These are phyloP conservation scores for Coniella lustricola DNA, from an alignment of 2,329 filamentous ascomycete genomes.

Conservation along the genomic window DNA sequence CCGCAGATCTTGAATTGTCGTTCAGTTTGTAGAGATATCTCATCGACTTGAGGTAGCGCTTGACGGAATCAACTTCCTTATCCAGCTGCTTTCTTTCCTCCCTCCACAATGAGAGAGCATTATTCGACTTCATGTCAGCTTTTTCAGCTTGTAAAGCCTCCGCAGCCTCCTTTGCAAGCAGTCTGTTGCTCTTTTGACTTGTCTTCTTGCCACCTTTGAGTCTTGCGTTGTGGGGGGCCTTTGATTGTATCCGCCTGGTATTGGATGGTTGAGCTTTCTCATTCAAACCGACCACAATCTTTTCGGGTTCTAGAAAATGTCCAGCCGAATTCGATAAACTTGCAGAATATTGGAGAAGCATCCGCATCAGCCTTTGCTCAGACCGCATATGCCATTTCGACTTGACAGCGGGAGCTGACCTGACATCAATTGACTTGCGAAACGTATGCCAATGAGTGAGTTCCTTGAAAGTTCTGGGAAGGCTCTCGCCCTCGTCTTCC, in stretches of 20 bases:
- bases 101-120: conserved; percentile 36
- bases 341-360: conserved; percentile 62
- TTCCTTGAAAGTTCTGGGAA: conserved; percentile 37
- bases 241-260: conserved; percentile 21
- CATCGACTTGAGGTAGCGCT: conserved; percentile 40
- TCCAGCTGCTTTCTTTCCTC: conserved; percentile 38
- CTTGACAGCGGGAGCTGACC: conserved; percentile 21
- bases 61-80: conserved; percentile 33
- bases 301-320: conserved; percentile 57
- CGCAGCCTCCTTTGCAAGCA: conserved; percentile 29
- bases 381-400: conserved; percentile 31
- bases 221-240: conserved; percentile 6
- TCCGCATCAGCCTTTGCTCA: conserved; percentile 60
- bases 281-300: conserved; percentile 41
- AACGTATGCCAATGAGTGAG: conserved; percentile 57
- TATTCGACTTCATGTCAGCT: conserved; percentile 21
- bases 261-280: conserved; percentile 16
- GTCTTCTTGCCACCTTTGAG: conserved; percentile 21
- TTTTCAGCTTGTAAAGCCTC: conserved; percentile 30
- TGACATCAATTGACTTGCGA: conserved; percentile 41
- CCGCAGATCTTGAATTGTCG: conserved; percentile 21
- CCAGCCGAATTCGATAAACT: conserved; percentile 60
- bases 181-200: conserved; percentile 26
- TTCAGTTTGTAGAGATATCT: conserved; percentile 39
- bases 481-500: conserved; percentile 18